A percentile compares a stretch with the other conserved stretches of the same genome.
These are phyloP conservation scores for Somion occarium DNA, from an alignment of 1,284 basidiomycete species.

Conservation along the genomic window DNA sequence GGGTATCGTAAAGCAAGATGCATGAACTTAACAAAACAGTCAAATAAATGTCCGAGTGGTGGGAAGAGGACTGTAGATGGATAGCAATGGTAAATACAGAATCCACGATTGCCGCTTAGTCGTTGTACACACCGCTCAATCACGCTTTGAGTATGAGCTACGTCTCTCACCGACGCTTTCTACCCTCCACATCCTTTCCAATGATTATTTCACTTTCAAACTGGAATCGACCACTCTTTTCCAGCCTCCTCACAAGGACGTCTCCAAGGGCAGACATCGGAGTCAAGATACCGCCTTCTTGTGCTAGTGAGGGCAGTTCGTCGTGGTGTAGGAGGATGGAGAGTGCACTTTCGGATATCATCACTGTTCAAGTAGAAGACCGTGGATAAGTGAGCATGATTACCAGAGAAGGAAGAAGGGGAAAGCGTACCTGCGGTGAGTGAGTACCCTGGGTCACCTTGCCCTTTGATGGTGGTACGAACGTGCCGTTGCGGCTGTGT, in stretches of 20 bases:
- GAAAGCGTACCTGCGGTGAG: constrained; percentile 56
- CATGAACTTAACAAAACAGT: no score
- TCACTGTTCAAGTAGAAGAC: constrained; percentile 45
- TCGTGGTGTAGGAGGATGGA: constrained; percentile 52
- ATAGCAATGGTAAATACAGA: no score
- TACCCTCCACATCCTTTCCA: neutral
- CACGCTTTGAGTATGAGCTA: no score
- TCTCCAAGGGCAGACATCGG: constrained; percentile 75
- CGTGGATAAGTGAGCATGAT: neutral
- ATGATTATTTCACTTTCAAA: constrained; percentile 46
- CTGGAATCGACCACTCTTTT: constrained; percentile 46
- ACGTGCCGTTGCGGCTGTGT: constrained; percentile 46
- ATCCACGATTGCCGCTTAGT: no score
- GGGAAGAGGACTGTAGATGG: no score
- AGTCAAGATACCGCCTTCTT: constrained; percentile 73
- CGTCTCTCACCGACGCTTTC: neutral
- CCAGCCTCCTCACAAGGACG: constrained; percentile 60
- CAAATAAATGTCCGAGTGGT: no score
- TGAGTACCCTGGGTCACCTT: constrained; percentile 80
- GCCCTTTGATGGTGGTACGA: constrained; percentile 53
- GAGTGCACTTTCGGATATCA: constrained; percentile 76
- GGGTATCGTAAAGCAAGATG: no score
- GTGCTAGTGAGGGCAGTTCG: constrained; percentile 49
- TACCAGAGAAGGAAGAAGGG: neutral
- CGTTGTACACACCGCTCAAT: no score